Conservation (phyloP, 805 yeast species). For the Suhomyces sp. region DNA sequence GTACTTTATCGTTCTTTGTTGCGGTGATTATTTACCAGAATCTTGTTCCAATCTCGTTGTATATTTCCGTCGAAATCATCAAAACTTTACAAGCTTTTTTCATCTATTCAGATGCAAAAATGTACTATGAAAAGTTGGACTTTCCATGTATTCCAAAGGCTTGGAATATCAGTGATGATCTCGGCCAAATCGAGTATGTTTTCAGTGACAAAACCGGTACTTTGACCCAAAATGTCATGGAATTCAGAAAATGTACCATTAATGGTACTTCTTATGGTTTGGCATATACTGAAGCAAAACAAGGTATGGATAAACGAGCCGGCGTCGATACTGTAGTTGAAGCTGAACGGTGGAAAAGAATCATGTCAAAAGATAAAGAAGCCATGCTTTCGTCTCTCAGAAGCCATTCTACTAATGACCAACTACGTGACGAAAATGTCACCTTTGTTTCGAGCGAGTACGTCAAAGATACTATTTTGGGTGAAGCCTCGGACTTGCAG, state of each 20-base stretch:
- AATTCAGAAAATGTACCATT: constrained; percentile 76
- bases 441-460: constrained; percentile 64
- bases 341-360: constrained; percentile 47
- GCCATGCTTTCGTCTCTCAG: constrained; percentile 49
- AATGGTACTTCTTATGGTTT: constrained; percentile 70
- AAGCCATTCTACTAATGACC: constrained; percentile 16
- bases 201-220: constrained; percentile 87
- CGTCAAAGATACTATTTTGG: constrained; percentile 47
- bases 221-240: constrained; percentile 81
- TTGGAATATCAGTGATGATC: constrained; percentile 82
- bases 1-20: constrained; percentile 70
- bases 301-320: constrained; percentile 73
- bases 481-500: constrained; percentile 28
- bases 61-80: constrained; percentile 78
- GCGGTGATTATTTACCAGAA: constrained; percentile 75
- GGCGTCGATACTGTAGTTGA: constrained; percentile 73
- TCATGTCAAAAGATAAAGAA: constrained; percentile 54
- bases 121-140: constrained; percentile 68
- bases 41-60: constrained; percentile 77
- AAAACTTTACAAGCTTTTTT: constrained; percentile 80
- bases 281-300: constrained; percentile 81
- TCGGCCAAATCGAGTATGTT: constrained; percentile 82
- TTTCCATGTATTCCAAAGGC: constrained; percentile 82
- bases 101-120: constrained; percentile 68
- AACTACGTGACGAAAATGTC: constrained; percentile 46